Percentiles rank a stretch among this genome's conserved stretches.
These are phyloP conservation scores for Wickerhamomyces chambardii DNA, from an alignment of 805 yeast species.

Conservation along the genomic window DNA sequence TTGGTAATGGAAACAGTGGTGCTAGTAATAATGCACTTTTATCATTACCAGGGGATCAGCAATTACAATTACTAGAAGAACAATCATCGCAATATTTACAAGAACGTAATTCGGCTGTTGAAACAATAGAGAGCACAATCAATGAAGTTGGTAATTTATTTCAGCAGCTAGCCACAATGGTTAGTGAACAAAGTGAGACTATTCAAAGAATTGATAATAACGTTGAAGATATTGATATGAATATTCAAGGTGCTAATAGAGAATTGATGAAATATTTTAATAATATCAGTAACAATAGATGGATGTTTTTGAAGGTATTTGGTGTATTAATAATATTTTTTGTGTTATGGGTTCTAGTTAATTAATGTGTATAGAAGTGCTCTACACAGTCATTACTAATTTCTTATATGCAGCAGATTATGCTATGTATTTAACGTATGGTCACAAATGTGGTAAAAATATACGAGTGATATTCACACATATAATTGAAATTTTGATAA, in stretches of 20 bases:
- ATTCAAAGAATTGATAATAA: slow-evolving; percentile 93
- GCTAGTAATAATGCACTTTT: slow-evolving; percentile 27
- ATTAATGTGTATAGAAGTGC: no score
- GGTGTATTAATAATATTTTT: slow-evolving; percentile 77
- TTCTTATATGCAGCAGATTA: no score
- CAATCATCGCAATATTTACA: slow-evolving; percentile 69
- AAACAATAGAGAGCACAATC: slow-evolving; percentile 93
- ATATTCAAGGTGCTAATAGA: slow-evolving; percentile 89
- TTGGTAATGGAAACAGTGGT: slow-evolving; percentile 14
- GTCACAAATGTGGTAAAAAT: no score
- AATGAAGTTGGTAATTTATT: slow-evolving; percentile 93
- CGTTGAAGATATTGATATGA: slow-evolving; percentile 86
- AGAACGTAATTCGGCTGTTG: slow-evolving; percentile 85
- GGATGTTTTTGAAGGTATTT: slow-evolving; percentile 86
- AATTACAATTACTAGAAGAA: slow-evolving; percentile 75
- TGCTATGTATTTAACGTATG: no score
- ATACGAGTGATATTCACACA: no score
- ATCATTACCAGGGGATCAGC: slow-evolving; percentile 82
- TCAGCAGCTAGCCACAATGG: slow-evolving; percentile 95
- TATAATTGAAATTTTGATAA: no score
- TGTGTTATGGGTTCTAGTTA: slow-evolving; percentile 70
- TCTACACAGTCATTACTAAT: no score
- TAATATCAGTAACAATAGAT: slow-evolving; percentile 79
- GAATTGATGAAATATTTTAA: slow-evolving; percentile 88
- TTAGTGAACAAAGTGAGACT: slow-evolving; percentile 93